Evolutionary conservation across 225 moss, liverwort and hornwort species (phyloP).

Genomic region (Thuidium tamariscinum): DNA sequence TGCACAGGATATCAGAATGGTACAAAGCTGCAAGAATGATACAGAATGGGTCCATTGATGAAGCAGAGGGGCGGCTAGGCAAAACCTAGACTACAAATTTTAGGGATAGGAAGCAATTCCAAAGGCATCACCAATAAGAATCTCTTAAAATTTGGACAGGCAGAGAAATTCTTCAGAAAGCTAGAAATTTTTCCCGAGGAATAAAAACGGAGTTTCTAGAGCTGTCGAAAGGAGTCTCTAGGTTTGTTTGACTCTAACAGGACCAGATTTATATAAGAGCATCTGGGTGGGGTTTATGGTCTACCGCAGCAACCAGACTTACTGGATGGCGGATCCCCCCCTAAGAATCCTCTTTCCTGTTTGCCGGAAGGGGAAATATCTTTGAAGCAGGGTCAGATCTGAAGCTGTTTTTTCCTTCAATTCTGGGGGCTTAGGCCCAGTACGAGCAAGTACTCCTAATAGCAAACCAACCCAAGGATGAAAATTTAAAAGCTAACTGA

Average conservation of each 20-base stretch:
- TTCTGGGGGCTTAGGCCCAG: slow-evolving; percentile 3
- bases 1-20: background rate
- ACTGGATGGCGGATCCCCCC: slow-evolving; percentile 33
- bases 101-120: background rate
- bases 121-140: background rate
- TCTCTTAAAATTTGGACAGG: background rate
- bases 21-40: background rate
- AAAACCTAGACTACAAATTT: background rate
- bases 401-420: slow-evolving; percentile 1
- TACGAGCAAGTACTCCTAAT: slow-evolving; percentile 41
- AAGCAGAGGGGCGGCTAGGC: background rate
- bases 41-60: background rate
- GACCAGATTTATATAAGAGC: background rate
- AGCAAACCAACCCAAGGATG: slow-evolving; percentile 6
- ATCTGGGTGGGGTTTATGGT: background rate
- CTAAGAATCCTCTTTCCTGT: slow-evolving; percentile 13
- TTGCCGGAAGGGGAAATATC: slow-evolving; percentile 6
- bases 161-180: background rate
- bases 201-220: background rate
- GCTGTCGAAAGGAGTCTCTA: background rate
- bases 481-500: background rate
- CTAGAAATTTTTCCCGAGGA: background rate
- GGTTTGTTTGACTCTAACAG: background rate
- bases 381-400: background rate
- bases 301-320: slow-evolving; percentile 2